Base-by-base conservation (phyloP, 2,329 filamentous ascomycete genomes). In the Ramichloridium luteum region DNA sequence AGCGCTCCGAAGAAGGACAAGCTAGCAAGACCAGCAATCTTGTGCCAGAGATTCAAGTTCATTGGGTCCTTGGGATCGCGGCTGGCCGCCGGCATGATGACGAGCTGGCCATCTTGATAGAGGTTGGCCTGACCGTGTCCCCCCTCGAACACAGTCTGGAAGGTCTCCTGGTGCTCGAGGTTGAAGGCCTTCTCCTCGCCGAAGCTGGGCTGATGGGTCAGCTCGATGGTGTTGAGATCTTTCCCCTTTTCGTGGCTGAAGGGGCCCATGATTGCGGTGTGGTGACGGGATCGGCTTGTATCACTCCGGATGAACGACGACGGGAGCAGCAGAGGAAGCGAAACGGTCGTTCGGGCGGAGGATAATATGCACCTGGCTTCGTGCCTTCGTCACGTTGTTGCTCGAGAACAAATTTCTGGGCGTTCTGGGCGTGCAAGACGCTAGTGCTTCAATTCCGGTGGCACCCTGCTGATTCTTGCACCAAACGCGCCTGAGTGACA, bases 1-100 rank as follows among this genome's bases (percentile, higher is more conserved):
- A 45, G 36, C 6, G 42, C 42, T n/a, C 42, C 42, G 23, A 43
- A 45, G 28, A 41, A 41, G 22, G 34, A 41, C 4, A 45, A 22
- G 4, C 30, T 25, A 13, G 28, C 14, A 15, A 43, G 33, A 14
- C 39, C 42, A 15, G 35, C 23, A 13, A 34, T 23, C 28, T 43
- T 45, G 6, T 40, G 30, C 38, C 33, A 37, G 18, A 22, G 4
- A 4, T 37, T 31, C 12, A 45, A 17, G 27, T 45, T 45, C 22
- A 45, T 25, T 3, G 42, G 42, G 29, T 45, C 42, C 28, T 38
- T 40, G 20, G 38, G 38, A 25, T 40, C 38, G 5, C 31, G 22
- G 8, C 34, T 33, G 6, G 38, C 35, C n/a, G 36, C 36, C 2
- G 38, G 38, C 13, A 28, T 25, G 13, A 31, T 27, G 3, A 38